phyloP scores from a whole-genome alignment of 495 filamentous ascomycete genomes.

The Hypoxylon perforatum region DNA sequence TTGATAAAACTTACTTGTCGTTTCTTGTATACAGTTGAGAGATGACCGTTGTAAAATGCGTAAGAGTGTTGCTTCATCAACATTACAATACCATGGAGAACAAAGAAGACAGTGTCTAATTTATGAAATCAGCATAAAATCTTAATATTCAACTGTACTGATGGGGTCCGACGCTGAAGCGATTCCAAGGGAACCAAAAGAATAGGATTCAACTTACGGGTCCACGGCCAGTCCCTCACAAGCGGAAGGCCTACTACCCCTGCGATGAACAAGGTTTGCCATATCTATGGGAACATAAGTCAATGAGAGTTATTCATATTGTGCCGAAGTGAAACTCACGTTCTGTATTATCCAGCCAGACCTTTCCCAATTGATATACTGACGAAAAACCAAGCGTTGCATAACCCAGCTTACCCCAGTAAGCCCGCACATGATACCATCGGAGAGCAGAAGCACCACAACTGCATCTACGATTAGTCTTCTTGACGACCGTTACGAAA shows the following conservation, averaged over 20 bases:
- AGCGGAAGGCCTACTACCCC: slow-evolving; percentile 69
- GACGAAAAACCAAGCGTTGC: slow-evolving; percentile 65
- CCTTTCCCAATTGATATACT: slow-evolving; percentile 69
- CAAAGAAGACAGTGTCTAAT: slow-evolving; percentile 68
- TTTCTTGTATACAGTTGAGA: slow-evolving; percentile 68
- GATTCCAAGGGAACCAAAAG: slow-evolving; percentile 64
- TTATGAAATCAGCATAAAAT: slow-evolving; percentile 10
- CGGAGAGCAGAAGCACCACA: slow-evolving; percentile 71
- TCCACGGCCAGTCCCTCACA: slow-evolving; percentile 80
- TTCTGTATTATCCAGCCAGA: slow-evolving; percentile 77
- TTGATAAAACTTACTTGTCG: slow-evolving; percentile 37
- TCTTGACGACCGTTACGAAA: not conserved
- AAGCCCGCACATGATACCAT: slow-evolving; percentile 70
- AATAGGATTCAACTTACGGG: slow-evolving; percentile 59
- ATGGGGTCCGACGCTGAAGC: not conserved
- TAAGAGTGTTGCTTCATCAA: slow-evolving; percentile 85
- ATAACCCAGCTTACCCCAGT: slow-evolving; percentile 69
- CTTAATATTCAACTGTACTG: not conserved
- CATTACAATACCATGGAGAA: slow-evolving; percentile 75
- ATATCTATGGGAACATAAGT: slow-evolving; percentile 53
- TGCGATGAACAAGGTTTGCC: slow-evolving; percentile 71
- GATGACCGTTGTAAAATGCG: slow-evolving; percentile 78
- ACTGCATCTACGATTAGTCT: slow-evolving; percentile 45
- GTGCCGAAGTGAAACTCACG: slow-evolving; percentile 42
- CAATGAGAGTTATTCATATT: not conserved